phyloP scores from a whole-genome alignment of 176 grass and related monocot species.

The Thalia dealbata region DNA sequence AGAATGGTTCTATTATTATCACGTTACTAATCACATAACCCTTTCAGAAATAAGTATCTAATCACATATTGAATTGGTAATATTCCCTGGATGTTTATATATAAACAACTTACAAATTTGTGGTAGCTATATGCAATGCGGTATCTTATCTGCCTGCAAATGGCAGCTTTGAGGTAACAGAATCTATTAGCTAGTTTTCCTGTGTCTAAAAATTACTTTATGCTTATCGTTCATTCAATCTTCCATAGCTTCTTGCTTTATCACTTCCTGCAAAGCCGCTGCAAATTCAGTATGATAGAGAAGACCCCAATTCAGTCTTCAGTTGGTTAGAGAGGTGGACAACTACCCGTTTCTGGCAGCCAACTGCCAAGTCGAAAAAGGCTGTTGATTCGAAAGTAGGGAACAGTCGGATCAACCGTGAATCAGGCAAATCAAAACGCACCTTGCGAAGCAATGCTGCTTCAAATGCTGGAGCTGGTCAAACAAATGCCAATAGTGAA shows the following conservation, averaged over 20 bases:
- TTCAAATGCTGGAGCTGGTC: conserved; percentile 27
- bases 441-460: conserved; percentile 32
- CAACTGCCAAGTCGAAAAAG: conserved; percentile 42
- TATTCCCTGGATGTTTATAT: neutral
- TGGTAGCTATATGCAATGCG: too few relatives aligned
- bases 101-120: too few relatives aligned
- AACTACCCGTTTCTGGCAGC: conserved; percentile 40
- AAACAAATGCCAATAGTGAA: conserved; percentile 32
- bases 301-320: conserved; percentile 53
- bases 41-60: neutral
- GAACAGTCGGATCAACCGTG: neutral
- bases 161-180: neutral
- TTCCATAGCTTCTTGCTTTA: conserved; percentile 49
- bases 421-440: conserved; percentile 76
- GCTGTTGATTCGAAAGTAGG: conserved; percentile 39
- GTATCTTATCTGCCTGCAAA: too few relatives aligned
- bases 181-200: neutral
- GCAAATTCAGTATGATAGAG: conserved; percentile 56
- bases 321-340: conserved; percentile 85
- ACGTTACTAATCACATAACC: neutral
- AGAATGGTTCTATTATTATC: neutral
- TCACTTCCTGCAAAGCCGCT: conserved; percentile 34
- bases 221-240: neutral
- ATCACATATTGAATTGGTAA: neutral
- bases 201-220: too few relatives aligned